Conservation (phyloP, 2,329 filamentous ascomycete species). For the Rachicladosporium sp. region DNA sequence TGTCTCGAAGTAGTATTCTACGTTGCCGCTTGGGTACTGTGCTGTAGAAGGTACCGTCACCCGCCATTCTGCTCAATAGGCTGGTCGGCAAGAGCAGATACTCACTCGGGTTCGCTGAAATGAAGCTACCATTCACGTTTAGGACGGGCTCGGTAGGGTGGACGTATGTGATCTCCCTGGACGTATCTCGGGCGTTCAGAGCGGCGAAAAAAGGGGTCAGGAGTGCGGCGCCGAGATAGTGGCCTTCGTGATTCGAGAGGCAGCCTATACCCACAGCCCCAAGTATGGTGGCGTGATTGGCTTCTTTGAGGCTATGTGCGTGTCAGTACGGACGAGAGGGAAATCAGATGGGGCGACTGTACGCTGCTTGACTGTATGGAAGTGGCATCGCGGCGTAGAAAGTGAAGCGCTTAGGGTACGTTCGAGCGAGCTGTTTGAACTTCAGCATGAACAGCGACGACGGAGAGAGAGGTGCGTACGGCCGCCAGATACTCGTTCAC, state of each 20-base stretch:
- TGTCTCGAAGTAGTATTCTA: slow-evolving; percentile 40
- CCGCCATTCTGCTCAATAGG: too few species aligned
- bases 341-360: slow-evolving; percentile 12
- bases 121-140: slow-evolving; percentile 5
- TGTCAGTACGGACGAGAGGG: slow-evolving; percentile 12
- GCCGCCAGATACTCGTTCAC: slow-evolving; percentile 21
- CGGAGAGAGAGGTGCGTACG: background rate
- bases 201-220: slow-evolving; percentile 34
- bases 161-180: slow-evolving; percentile 33
- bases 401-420: slow-evolving; percentile 3
- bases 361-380: slow-evolving; percentile 8
- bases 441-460: background rate
- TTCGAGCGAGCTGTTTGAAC: slow-evolving; percentile 3
- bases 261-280: slow-evolving; percentile 37
- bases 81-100: background rate
- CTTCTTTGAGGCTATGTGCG: slow-evolving; percentile 15
- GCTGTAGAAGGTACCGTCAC: too few species aligned
- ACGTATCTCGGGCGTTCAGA: slow-evolving; percentile 28
- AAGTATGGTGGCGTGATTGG: slow-evolving; percentile 20
- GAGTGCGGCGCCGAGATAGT: slow-evolving; percentile 34
- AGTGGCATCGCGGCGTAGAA: slow-evolving; percentile 8
- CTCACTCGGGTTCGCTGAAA: slow-evolving; percentile 15
- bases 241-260: slow-evolving; percentile 38
- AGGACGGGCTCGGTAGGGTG: slow-evolving; percentile 37
- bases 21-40: slow-evolving; percentile 27